phyloP scores from a whole-genome alignment of 305 asterid genomes.

The Withania somnifera region DNA sequence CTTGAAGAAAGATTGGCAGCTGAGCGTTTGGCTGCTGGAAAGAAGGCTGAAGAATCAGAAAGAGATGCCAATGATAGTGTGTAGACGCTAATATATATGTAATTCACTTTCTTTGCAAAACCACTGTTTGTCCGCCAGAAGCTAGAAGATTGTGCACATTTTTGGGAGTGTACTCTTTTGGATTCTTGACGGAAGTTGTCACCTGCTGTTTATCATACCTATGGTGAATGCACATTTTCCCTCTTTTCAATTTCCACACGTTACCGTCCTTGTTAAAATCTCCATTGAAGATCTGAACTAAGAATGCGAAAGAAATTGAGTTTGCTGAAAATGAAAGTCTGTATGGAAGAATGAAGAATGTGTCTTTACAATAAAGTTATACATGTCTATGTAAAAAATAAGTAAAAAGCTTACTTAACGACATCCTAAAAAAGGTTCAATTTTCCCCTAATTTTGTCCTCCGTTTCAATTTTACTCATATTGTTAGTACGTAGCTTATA shows the following conservation, averaged over 20 bases:
- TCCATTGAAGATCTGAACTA: background rate
- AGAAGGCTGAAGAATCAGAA: conserved; percentile 36
- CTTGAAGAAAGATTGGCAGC: conserved; percentile 83
- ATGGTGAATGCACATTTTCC: background rate
- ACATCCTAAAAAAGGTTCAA: background rate
- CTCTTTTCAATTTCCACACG: background rate
- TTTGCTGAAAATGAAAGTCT: background rate
- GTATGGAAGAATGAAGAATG: background rate
- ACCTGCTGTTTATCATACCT: conserved; percentile 1
- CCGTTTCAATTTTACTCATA: no score
- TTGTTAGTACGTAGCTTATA: no score
- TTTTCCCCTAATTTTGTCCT: no score
- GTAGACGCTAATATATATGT: conserved; percentile 16
- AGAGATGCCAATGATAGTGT: conserved; percentile 53
- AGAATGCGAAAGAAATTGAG: background rate
- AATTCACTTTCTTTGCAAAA: background rate
- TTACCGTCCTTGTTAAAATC: background rate
- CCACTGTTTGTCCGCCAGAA: background rate
- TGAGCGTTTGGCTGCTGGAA: conserved; percentile 50
- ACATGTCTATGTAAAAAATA: background rate
- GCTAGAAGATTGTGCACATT: background rate
- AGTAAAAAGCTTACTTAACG: background rate
- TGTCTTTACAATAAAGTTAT: background rate
- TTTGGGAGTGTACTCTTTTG: conserved; percentile 2
- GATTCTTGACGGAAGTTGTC: conserved; percentile 17